Percentiles rank a stretch among this genome's conserved stretches.
Conservation (phyloP, 257 asterid genomes). For the Fraxinus excelsior region DNA sequence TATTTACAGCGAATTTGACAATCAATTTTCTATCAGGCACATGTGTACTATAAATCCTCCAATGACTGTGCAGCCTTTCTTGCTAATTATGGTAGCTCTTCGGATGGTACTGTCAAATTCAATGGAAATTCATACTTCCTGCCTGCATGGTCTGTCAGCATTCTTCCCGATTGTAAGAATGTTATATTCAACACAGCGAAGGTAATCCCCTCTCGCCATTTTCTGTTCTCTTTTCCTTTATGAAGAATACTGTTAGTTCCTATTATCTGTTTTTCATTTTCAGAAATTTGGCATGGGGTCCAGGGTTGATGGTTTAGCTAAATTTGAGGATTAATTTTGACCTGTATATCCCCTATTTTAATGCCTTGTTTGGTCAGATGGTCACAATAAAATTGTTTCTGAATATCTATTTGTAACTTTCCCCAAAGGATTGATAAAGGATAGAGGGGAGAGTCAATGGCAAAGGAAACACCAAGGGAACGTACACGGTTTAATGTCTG, state of each 20-base stretch:
- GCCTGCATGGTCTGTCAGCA: conserved; percentile 94
- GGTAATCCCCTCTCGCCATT: conserved; percentile 37
- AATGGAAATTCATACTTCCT: conserved; percentile 64
- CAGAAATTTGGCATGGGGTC: neutral
- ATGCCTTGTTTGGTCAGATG: neutral
- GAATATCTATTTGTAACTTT: neutral
- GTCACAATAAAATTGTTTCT: neutral
- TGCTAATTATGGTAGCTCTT: conserved; percentile 63
- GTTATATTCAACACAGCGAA: conserved; percentile 76
- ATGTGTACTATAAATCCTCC: conserved; percentile 62
- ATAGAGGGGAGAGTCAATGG: neutral
- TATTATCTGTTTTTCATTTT: conserved; percentile 1
- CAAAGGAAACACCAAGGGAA: neutral
- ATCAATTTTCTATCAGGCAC: conserved; percentile 54
- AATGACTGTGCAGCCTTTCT: conserved; percentile 79
- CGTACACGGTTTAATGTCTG: neutral
- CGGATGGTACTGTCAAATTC: conserved; percentile 60
- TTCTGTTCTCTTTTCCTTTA: conserved; percentile 1
- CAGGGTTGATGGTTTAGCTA: neutral
- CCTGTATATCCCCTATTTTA: neutral
- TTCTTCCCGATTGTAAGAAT: conserved; percentile 76
- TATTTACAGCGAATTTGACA: conserved; percentile 2
- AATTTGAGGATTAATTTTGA: neutral
- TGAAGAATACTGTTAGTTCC: neutral
- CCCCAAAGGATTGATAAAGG: neutral